Base-by-base conservation (phyloP, 2,329 filamentous ascomycete genomes). In the Neopestalotiopsis clavispora region DNA sequence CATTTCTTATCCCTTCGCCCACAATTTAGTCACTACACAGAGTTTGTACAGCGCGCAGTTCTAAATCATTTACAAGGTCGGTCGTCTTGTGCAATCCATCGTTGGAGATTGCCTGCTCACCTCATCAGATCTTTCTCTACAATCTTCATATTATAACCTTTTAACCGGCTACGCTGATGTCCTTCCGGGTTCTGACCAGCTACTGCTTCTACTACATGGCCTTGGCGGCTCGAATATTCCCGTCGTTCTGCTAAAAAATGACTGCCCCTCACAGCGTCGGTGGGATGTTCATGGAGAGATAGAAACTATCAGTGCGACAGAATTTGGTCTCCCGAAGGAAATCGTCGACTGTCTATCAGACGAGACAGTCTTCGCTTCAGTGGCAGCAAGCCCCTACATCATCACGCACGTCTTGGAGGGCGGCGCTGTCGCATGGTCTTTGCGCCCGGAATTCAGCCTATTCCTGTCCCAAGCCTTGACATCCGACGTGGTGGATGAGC, bases 231-330 rank as follows among this genome's bases (percentile, higher is more conserved):
- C 64, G 17, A 20, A 58, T 1, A 70, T 79, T 1, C 78, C 78
- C 0, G 62, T 75, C 1, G 68, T 71, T 1, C 28, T 80, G 1
- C 7, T 80, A 0, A 74, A 72, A 28, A 72, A 69, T 17, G 68
- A 75, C 7, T 71, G 71, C 1, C 13, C 59, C 0, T 71, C 75
- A 0, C 76, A 75, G 59, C 61, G 72, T 2, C 69, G 75, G 2
- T 80, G 78, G 78, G 58, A 66, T 28, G n/a, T 28, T 12, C 23
- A 58, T 20, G 64, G 78, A 9, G 78, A 79, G 45, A 75, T 80
- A 4, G 67, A 74, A 4, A 72, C 56, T 0, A 72, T 70, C 12
- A 67, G 57, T 2, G 73, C 78, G 4, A 3, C 60, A 3, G 71
- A 73, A 1, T 78, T 75, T 57, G 77, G 75, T 0, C 66, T 80